Evolutionary conservation across 139 green algal genomes (phyloP).

Genomic region (Yamagishiella unicocca): DNA sequence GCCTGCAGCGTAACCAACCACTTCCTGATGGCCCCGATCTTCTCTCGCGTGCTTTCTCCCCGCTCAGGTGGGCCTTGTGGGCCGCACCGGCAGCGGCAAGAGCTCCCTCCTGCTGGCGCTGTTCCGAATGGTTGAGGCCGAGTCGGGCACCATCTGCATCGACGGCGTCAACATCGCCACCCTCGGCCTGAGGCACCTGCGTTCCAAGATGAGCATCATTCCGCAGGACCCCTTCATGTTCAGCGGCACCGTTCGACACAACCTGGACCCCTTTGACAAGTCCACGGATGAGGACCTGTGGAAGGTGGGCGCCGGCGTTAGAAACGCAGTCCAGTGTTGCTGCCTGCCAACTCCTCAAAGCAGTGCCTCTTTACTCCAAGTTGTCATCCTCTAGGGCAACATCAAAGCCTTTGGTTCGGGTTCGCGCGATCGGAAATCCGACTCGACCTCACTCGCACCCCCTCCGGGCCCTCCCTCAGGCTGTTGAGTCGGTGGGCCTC

Average conservation of each 20-base stretch:
- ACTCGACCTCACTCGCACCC: too few species aligned
- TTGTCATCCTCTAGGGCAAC: too few species aligned
- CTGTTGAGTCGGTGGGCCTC: conserved; percentile 81
- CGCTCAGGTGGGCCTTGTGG: conserved; percentile 77
- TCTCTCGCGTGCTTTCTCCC: too few species aligned
- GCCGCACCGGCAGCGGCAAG: conserved; percentile 92
- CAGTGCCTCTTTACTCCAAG: too few species aligned
- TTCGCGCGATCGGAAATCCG: too few species aligned
- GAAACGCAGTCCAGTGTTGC: too few species aligned
- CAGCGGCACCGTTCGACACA: conserved; percentile 87
- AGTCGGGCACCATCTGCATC: conserved; percentile 78
- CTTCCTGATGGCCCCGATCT: too few species aligned
- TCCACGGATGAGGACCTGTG: conserved; percentile 85
- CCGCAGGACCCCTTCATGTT: conserved; percentile 95
- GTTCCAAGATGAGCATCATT: conserved; percentile 85
- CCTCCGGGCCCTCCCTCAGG: not conserved
- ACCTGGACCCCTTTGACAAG: conserved; percentile 91
- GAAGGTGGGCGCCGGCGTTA: too few species aligned
- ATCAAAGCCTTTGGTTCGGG: too few species aligned
- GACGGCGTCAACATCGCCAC: conserved; percentile 86
- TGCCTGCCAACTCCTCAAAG: too few species aligned
- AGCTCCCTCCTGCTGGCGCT: conserved; percentile 86
- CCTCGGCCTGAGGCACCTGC: conserved; percentile 84
- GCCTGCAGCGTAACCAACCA: too few species aligned
- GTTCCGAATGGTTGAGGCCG: conserved; percentile 90